Evolutionary conservation across 139 green algal species (phyloP), one percentile per base, ranked within the genome.

Genomic region (Tetradesmus obliquus): DNA sequence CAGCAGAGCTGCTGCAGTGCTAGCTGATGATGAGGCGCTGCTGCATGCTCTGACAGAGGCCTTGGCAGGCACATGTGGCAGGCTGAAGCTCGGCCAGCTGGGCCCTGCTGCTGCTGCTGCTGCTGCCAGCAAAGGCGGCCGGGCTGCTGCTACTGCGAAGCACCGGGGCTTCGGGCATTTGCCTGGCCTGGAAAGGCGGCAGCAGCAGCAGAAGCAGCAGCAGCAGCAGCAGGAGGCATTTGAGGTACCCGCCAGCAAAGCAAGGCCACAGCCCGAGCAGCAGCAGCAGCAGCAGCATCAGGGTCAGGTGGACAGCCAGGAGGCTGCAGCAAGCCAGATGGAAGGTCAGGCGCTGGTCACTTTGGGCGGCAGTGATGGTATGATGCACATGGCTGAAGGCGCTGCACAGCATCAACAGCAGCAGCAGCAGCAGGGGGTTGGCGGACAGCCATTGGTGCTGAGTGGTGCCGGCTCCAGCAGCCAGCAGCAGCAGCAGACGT

Each of bases 31-130:
- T 13, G 45, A 55, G 5, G 84, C 55, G 2, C 24, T 88, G 84
- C 84, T 88, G 57, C 84, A 88, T 79, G 57, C 84, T 5, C 51
- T 88, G 58, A 88, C 84, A 79, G 84, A 88, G 66, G 57, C 84
- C 12, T 7, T 88, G 58, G 12, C 66, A 76, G 15, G 66, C 17
- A 76, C 66, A 6, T 76, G 66, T 24, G 66, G 66, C 17, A 76
- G 66, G 17, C 66, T 76, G 3, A 53, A 53, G n/a, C 76, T 55
- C 7, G 76, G 76, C 76, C 76, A 55, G 24, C n/a, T 82, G 76
- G 24, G 24, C 24, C 76, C n/a, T 82, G 76, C 76, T 55, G 76
- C n/a, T 82, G 24, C n/a, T 82, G n/a, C 9, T 82, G 76, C 85
- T 22, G 66, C 60, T 60, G 84, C 13, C 45, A 9, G 80, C 51